Percentiles rank a stretch among this genome's conserved stretches.
These are phyloP conservation scores for Plenodomus lindquistii DNA, from an alignment of 2,329 filamentous ascomycete species.

Conservation along the genomic window DNA sequence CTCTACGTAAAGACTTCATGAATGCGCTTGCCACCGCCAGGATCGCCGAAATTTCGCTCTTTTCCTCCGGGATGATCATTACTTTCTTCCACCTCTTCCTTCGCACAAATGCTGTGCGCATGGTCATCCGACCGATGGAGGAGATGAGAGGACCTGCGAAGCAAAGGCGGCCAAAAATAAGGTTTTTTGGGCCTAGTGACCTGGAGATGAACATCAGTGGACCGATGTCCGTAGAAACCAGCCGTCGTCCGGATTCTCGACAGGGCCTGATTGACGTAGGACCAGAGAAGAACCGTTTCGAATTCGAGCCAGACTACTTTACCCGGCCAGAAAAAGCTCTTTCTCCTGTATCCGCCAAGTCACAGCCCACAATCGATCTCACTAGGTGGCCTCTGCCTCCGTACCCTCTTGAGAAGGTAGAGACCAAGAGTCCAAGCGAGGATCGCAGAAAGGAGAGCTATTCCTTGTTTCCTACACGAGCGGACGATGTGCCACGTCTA, in stretches of 20 bases:
- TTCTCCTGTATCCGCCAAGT: slow-evolving; percentile 33
- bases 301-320: slow-evolving; percentile 42
- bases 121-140: slow-evolving; percentile 57
- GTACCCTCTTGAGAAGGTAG: slow-evolving; percentile 24
- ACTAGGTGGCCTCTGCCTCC: slow-evolving; percentile 45
- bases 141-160: slow-evolving; percentile 45
- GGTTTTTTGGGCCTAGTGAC: slow-evolving; percentile 51
- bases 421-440: slow-evolving; percentile 18
- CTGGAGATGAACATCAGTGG: slow-evolving; percentile 48
- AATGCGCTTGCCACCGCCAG: slow-evolving; percentile 59
- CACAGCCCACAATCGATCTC: slow-evolving; percentile 34
- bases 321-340: slow-evolving; percentile 34
- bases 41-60: slow-evolving; percentile 67
- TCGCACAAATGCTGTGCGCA: slow-evolving; percentile 63
- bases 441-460: slow-evolving; percentile 40
- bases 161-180: slow-evolving; percentile 54
- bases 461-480: slow-evolving; percentile 45
- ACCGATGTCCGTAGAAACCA: slow-evolving; percentile 39
- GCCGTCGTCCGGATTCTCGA: slow-evolving; percentile 38
- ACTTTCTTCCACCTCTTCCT: slow-evolving; percentile 70
- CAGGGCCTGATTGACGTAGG: slow-evolving; percentile 43
- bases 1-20: slow-evolving; percentile 49
- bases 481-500: slow-evolving; percentile 44
- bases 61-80: slow-evolving; percentile 67
- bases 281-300: slow-evolving; percentile 43